Conservation (phyloP, 305 asterid genomes). For the Withania somnifera region DNA sequence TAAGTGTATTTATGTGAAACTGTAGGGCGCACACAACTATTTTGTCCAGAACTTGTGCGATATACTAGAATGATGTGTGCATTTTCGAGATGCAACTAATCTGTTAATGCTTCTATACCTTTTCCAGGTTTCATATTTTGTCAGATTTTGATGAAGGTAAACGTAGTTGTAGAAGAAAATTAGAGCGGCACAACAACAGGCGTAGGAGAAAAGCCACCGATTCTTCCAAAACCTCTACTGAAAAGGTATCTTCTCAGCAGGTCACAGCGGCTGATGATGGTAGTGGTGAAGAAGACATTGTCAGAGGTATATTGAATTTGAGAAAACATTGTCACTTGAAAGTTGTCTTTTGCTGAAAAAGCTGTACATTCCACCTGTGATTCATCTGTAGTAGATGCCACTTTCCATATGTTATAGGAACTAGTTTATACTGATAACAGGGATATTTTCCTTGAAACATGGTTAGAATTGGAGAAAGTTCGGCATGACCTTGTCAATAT, state of each 20-base stretch:
- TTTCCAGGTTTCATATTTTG: constrained; percentile 76
- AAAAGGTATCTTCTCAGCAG: constrained; percentile 37
- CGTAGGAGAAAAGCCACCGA: constrained; percentile 63
- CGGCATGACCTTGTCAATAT: not conserved
- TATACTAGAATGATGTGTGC: not conserved
- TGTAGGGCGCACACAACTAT: not conserved
- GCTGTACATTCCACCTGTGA: not conserved
- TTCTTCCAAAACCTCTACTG: constrained; percentile 27
- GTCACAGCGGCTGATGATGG: constrained; percentile 33
- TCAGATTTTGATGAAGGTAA: constrained; percentile 88
- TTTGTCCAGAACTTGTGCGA: not conserved
- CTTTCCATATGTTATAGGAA: not conserved
- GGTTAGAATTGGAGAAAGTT: not conserved
- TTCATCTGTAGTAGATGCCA: not conserved
- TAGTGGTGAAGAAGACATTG: constrained; percentile 43
- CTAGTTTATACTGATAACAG: not conserved
- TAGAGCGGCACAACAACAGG: constrained; percentile 72
- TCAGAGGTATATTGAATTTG: constrained; percentile 41
- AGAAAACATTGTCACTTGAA: not conserved
- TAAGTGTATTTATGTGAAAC: not conserved
- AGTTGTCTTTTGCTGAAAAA: not conserved
- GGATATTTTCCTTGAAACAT: not conserved
- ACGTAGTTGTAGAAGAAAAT: constrained; percentile 89
- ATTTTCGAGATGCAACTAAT: not conserved
- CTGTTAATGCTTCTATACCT: constrained; percentile 6